These are phyloP conservation scores for Forsythia suspensa DNA, from an alignment of 257 asterid species.

Conservation along the genomic window DNA sequence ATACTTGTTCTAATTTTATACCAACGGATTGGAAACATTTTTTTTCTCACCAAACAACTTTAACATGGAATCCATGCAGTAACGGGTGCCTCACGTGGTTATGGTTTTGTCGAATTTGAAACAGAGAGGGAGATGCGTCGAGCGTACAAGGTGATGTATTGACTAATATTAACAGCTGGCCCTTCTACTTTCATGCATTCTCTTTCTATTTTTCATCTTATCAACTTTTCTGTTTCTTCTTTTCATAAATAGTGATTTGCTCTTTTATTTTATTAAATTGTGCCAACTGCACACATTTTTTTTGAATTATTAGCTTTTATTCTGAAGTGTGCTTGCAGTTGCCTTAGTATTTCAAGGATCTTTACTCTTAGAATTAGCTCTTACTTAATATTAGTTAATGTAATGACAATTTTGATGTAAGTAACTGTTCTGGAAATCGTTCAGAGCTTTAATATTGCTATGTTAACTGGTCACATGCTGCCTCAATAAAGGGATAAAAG, in stretches of 20 bases:
- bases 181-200: neutral
- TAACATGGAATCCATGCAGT: slow-evolving; percentile 42
- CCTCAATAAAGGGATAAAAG: neutral
- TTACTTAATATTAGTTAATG: neutral
- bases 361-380: neutral
- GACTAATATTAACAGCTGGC: slow-evolving; percentile 12
- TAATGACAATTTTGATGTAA: neutral
- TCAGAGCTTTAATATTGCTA: neutral
- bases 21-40: neutral
- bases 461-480: neutral
- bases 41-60: slow-evolving; percentile 11
- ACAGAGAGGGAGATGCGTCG: slow-evolving; percentile 82
- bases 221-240: neutral
- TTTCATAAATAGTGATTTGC: neutral
- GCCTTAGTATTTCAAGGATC: neutral
- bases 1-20: neutral
- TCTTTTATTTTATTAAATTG: neutral
- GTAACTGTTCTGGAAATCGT: neutral
- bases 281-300: neutral
- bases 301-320: neutral
- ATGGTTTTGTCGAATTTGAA: slow-evolving; percentile 93
- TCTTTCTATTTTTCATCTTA: neutral
- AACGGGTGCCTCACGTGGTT: slow-evolving; percentile 94
- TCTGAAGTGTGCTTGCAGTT: neutral
- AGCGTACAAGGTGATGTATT: slow-evolving; percentile 67